Conservation (phyloP, 306 rosid genomes). For the Clitoria ternatea region DNA sequence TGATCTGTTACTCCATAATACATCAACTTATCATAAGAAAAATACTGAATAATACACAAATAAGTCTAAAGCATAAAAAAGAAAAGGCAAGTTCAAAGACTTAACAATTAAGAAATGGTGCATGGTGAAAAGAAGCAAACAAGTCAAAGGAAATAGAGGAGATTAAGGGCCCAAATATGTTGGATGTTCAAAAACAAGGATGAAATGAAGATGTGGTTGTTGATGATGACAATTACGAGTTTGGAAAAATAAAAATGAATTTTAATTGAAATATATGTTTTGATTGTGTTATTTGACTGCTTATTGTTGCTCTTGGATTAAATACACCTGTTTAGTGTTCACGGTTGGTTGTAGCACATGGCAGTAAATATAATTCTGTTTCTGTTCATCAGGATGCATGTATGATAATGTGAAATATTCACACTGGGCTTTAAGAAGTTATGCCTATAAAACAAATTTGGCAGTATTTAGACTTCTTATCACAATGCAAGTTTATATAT, state of each 20-base stretch:
- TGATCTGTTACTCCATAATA: not conserved
- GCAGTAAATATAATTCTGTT: not conserved
- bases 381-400: not conserved
- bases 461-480: not conserved
- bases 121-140: not conserved
- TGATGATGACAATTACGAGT: not conserved
- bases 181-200: not conserved
- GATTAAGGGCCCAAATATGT: not conserved
- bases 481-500: slow-evolving; percentile 11
- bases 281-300: not conserved
- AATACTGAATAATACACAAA: not conserved
- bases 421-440: not conserved
- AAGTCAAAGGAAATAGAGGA: not conserved
- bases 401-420: not conserved
- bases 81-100: not conserved
- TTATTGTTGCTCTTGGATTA: not conserved
- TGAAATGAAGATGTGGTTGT: not conserved
- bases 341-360: not conserved
- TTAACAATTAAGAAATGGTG: not conserved
- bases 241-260: not conserved
- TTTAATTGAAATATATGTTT: not conserved
- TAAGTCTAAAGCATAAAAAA: not conserved
- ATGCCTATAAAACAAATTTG: not conserved
- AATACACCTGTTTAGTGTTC: not conserved
- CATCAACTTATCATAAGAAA: not conserved